Evolutionary conservation across 2,329 filamentous ascomycete genomes (phyloP), one percentile per base, ranked within the genome.

Genomic region (Geosmithia putterillii): DNA sequence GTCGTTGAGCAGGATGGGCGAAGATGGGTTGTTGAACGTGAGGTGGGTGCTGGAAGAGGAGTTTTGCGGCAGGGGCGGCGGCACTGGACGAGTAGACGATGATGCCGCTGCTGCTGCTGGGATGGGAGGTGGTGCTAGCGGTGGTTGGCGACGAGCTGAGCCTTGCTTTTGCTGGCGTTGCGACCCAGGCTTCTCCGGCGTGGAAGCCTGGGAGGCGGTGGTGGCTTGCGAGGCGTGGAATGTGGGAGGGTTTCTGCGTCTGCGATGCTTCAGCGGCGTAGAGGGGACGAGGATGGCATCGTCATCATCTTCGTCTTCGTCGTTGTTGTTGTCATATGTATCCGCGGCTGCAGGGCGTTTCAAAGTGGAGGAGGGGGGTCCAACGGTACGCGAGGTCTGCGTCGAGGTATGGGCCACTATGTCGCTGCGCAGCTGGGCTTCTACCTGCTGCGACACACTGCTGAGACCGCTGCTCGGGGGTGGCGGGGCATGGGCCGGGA

Each of bases 361-460:
- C 15, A 14, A 32, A 12, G n/a, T n/a, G n/a, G 28, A 32, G 15
- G 28, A 32, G 6, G 28, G 28, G 35, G 28, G 38, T 7, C 34
- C 10, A 23, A 12, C n/a, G 19, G 19, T n/a, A 56, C 55, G 28
- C 6, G 57, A 57, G 15, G 48, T 46, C 12, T 51, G 51, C 42
- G 52, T 47, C 42, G 64, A 61, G 1, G 63, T 65, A 14, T 64
- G 66, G 41, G 62, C 57, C 32, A 57, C 59, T 8, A 60, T 58
- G 19, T 76, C 72, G 49, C 63, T 68, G 28, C 62, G 61, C 19
- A 76, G 57, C 47, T 76, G 73, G 7, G 68, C 65, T 21, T 63
- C 66, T n/a, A 75, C 53, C 49, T 76, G 66, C 46, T 76, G 71
- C 2, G 71, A 74, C 15, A 71, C 57, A 3, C 67, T 67, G 44